A percentile compares a stretch with the other conserved stretches of the same genome.
Evolutionary conservation across 2,329 filamentous ascomycete genomes (phyloP).

Genomic region (Albophoma yamanashiensis): DNA sequence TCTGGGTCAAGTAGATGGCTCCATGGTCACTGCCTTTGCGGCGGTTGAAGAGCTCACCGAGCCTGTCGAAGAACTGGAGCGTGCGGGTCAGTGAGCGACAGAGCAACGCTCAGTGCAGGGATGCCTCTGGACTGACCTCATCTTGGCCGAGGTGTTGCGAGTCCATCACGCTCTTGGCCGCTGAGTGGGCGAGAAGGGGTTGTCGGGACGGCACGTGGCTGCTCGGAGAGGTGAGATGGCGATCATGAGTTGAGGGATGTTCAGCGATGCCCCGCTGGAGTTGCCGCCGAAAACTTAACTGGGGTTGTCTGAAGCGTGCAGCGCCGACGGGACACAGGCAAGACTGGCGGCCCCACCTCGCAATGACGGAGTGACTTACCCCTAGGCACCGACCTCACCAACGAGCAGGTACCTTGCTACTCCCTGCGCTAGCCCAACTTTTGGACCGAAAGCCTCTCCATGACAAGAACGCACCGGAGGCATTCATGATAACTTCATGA

Average conservation of each 20-base stretch:
- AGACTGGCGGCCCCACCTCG: background rate
- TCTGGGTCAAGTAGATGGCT: conserved; percentile 65
- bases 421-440: too few species aligned
- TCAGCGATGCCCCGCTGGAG: background rate
- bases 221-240: background rate
- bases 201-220: background rate
- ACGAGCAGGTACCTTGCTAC: too few species aligned
- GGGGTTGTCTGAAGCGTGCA: background rate
- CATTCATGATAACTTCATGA: background rate
- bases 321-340: background rate
- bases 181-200: background rate
- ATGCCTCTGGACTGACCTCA: conserved; percentile 18
- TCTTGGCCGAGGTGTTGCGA: conserved; percentile 23
- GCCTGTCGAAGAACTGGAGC: conserved; percentile 61
- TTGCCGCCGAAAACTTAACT: background rate
- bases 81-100: background rate
- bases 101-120: background rate
- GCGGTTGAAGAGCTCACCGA: conserved; percentile 56
- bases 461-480: background rate
- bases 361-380: background rate
- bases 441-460: background rate
- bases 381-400: too few species aligned
- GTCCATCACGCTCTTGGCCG: conserved; percentile 10
- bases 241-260: background rate
- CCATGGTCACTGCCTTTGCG: conserved; percentile 62